Base-by-base conservation (phyloP, 1,284 basidiomycete species). In the Waitea zeae region DNA sequence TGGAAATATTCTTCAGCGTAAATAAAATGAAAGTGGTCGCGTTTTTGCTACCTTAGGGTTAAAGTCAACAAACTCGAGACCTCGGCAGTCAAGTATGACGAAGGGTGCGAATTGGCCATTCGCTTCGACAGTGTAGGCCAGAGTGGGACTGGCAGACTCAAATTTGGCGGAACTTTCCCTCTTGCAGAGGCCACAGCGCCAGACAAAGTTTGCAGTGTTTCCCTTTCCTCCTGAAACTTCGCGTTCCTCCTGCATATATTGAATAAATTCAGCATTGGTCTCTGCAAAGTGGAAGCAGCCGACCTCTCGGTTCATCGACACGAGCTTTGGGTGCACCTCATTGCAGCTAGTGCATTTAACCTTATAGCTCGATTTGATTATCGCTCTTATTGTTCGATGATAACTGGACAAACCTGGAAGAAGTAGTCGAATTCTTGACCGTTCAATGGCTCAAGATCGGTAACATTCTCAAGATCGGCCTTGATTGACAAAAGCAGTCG, bases 161-260 rank as follows among this genome's bases (percentile, higher is more conserved):
- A 86, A 86, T 47, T 77, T 83, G 24, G 82, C 81, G 6, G 73
- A 81, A 44, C 70, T 74, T 53, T 83, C 79, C 27, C 75, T 68
- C 54, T 74, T 83, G 61, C 82, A 86, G 30, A 64, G 49, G 13
- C 70, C 66, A 45, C 81, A 86, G 41, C 61, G 61, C 82, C 81
- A 86, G 26, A 86, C 77, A 44, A 86, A 76, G 49, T 84, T 58
- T 1, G 82, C 82, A 3, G 58, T 73, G 45, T 51, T 66, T 22
- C 71, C 67, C 52, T 74, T 83, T 5, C 72, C 60, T 12, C 70
- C 62, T 12, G 66, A 63, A n/a, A 81, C 56, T 40, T 72, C 66
- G 38, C 53, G 63, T 47, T 70, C 61, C 53, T 83, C 70, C 79
- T 84, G n/a, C n/a, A n/a, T n/a, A n/a, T n/a, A n/a, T n/a, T n/a